Conservation (phyloP, 176 grass and related monocot genomes). For the Hsuehochloa calcarea region DNA sequence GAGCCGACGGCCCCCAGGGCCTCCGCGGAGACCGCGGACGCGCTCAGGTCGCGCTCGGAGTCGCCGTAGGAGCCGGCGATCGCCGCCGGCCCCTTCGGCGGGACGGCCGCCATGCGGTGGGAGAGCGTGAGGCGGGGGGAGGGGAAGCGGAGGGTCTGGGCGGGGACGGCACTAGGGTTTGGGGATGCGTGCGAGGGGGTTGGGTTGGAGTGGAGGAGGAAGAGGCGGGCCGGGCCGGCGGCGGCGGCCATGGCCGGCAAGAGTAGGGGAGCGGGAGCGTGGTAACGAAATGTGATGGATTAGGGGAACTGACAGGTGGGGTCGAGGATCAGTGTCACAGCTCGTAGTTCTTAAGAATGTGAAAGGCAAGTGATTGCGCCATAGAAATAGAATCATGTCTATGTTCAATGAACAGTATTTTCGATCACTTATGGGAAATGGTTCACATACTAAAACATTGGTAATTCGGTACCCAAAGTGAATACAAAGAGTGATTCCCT, state of each 20-base stretch:
- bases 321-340: not conserved
- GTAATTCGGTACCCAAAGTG: too few relatives aligned
- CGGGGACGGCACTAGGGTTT: not conserved
- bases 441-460: too few relatives aligned
- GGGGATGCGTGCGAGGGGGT: not conserved
- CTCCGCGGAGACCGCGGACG: conserved; percentile 14
- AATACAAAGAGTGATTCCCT: too few relatives aligned
- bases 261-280: conserved; percentile 12
- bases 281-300: not conserved
- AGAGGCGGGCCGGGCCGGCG: conserved; percentile 24
- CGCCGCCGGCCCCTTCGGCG: not conserved
- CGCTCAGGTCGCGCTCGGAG: conserved; percentile 27
- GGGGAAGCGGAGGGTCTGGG: not conserved
- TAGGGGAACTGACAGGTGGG: not conserved
- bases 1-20: not conserved
- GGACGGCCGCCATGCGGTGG: conserved; percentile 17
- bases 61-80: conserved; percentile 17
- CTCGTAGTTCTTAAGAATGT: too few relatives aligned
- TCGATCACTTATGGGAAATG: too few relatives aligned
- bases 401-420: too few relatives aligned
- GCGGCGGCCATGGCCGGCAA: conserved; percentile 28
- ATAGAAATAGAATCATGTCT: too few relatives aligned
- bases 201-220: not conserved
- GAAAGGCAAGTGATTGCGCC: too few relatives aligned
- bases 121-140: conserved; percentile 18